phyloP scores from a whole-genome alignment of 208 protist species.

The Acanthamoeba healyi region DNA sequence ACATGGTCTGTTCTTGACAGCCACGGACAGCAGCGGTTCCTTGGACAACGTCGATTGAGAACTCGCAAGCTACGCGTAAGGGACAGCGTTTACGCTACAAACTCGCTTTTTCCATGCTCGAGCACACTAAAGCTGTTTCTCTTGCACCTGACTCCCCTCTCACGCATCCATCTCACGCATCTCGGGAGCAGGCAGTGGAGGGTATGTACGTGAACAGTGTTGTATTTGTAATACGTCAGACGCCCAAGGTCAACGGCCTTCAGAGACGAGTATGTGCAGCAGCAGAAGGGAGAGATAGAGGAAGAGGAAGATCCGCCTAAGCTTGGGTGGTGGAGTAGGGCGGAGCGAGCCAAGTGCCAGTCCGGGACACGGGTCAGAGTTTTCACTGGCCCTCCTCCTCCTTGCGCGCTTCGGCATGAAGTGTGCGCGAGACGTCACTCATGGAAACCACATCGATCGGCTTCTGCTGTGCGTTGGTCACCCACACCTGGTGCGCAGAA shows the following conservation, averaged over 20 bases:
- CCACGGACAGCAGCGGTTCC: neutral
- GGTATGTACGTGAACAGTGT: too few species aligned
- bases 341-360: too few species aligned
- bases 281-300: too few species aligned
- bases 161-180: too few species aligned
- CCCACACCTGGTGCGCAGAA: slow-evolving; percentile 13
- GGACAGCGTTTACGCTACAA: neutral
- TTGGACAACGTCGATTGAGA: slow-evolving; percentile 43
- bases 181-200: too few species aligned
- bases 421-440: slow-evolving; percentile 33
- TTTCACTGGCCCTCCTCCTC: neutral
- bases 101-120: neutral
- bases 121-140: too few species aligned
- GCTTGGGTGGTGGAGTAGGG: neutral
- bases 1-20: neutral
- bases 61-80: neutral
- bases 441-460: slow-evolving; percentile 62
- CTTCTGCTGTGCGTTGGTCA: neutral
- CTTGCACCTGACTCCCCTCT: too few species aligned
- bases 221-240: too few species aligned
- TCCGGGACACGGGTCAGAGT: too few species aligned
- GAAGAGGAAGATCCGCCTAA: neutral
- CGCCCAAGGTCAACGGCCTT: too few species aligned
- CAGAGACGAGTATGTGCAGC: too few species aligned
- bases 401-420: neutral